These are phyloP conservation scores for Xylariaceae sp. DNA, from an alignment of 2,329 filamentous ascomycete species.

Conservation along the genomic window DNA sequence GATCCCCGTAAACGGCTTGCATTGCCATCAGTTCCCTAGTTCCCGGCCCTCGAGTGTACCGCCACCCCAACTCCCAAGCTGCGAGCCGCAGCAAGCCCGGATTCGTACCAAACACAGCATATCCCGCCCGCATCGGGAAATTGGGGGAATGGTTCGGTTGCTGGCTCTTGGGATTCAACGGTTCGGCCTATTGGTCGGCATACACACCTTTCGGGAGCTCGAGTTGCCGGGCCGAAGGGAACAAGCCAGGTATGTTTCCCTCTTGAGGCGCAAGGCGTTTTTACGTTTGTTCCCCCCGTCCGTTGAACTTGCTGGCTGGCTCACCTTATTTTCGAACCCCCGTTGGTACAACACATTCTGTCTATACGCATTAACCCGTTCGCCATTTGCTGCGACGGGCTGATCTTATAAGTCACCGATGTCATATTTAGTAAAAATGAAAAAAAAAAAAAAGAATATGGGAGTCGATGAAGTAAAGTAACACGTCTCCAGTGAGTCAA, in stretches of 20 bases:
- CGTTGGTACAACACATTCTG: not conserved
- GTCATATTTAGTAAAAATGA: not conserved
- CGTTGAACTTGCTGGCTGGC: too few relatives aligned
- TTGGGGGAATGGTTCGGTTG: constrained; percentile 2
- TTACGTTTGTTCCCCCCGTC: not conserved
- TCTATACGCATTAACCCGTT: not conserved
- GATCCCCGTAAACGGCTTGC: too few relatives aligned
- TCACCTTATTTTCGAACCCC: too few relatives aligned
- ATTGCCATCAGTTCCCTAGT: too few relatives aligned
- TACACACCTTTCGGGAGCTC: constrained; percentile 1
- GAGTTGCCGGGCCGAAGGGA: not conserved
- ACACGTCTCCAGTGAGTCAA: not conserved
- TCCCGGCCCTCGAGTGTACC: not conserved
- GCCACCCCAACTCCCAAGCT: not conserved
- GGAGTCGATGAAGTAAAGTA: not conserved
- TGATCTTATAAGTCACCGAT: not conserved
- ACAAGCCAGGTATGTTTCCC: not conserved
- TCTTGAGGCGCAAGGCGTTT: constrained; percentile 5
- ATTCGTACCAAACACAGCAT: not conserved
- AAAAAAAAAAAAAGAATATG: too few relatives aligned
- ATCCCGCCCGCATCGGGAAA: constrained; percentile 4
- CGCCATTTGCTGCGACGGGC: not conserved
- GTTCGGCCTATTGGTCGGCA: constrained; percentile 2
- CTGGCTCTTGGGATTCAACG: not conserved
- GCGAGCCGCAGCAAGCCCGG: constrained; percentile 11